phyloP scores from a whole-genome alignment of 192 early-diverging fungal species.

The Jimgerdemannia flammicorona region DNA sequence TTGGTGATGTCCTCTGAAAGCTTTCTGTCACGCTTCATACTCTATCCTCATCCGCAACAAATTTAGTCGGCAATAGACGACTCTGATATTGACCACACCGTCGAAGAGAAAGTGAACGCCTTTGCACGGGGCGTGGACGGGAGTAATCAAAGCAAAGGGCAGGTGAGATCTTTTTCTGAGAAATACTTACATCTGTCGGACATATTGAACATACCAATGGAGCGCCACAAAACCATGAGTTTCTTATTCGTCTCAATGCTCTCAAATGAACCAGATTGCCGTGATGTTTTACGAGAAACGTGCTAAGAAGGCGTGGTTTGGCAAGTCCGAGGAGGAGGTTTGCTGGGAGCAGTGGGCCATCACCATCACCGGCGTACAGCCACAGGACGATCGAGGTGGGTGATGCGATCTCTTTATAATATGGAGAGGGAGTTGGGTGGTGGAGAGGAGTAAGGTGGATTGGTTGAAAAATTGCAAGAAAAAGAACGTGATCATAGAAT shows the following conservation, averaged over 20 bases:
- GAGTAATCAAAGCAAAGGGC: constrained; percentile 38
- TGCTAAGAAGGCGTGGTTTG: constrained; percentile 57
- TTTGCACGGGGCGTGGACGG: constrained; percentile 37
- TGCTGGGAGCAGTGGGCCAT: constrained; percentile 66
- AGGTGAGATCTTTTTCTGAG: constrained; percentile 25
- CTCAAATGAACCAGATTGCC: constrained; percentile 35
- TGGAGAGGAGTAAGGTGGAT: background rate
- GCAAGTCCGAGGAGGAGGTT: constrained; percentile 48
- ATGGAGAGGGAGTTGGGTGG: background rate
- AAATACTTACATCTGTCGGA: too few relatives aligned
- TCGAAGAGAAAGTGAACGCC: constrained; percentile 45
- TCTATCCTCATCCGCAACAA: background rate
- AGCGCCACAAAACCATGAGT: background rate
- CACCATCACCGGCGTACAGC: constrained; percentile 40
- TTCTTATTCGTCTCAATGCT: background rate
- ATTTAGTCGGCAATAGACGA: constrained; percentile 50
- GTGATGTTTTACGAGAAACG: constrained; percentile 59
- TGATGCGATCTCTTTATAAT: background rate
- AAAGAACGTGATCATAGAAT: background rate
- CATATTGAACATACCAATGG: too few relatives aligned
- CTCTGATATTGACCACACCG: constrained; percentile 41
- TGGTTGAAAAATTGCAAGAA: too few relatives aligned
- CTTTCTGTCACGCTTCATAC: too few relatives aligned
- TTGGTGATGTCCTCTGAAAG: too few relatives aligned
- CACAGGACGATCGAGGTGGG: constrained; percentile 46